Percentiles rank a stretch among this genome's conserved stretches.
phyloP scores from a whole-genome alignment of 2,329 filamentous ascomycete species.

The Neofusicoccum kwambonambiense region DNA sequence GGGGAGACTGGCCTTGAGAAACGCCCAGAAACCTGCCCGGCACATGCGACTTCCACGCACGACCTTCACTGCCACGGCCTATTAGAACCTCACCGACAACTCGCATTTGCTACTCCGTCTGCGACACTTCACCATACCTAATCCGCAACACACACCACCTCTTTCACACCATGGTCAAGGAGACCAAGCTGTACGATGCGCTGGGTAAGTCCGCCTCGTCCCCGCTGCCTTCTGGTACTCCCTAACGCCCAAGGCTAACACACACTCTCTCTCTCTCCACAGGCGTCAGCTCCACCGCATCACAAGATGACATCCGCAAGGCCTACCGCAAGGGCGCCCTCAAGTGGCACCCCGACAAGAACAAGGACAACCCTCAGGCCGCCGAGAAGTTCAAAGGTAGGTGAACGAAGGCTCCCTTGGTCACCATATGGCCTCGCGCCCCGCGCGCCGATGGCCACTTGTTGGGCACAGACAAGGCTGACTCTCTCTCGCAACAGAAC shows the following conservation, averaged over 20 bases:
- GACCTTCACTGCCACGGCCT: constrained; percentile 2
- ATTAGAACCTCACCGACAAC: constrained; percentile 4
- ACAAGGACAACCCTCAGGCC: constrained; percentile 83
- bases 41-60: neutral
- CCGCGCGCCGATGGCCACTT: neutral
- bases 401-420: constrained; percentile 19
- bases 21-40: constrained; percentile 13
- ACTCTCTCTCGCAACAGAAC: constrained; percentile 54
- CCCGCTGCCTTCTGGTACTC: neutral
- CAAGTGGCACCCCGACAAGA: constrained; percentile 97
- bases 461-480: constrained; percentile 13
- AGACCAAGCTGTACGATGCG: constrained; percentile 92
- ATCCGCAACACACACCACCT: neutral
- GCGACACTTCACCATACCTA: neutral
- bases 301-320: constrained; percentile 96
- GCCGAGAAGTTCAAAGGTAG: constrained; percentile 88
- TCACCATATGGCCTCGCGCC: neutral
- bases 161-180: constrained; percentile 70
- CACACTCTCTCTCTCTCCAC: neutral
- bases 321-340: constrained; percentile 87
- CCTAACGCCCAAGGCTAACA: constrained; percentile 12
- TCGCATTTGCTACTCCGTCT: neutral
- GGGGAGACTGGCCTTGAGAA: constrained; percentile 14
- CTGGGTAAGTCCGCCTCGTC: constrained; percentile 50
- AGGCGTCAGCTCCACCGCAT: constrained; percentile 72